Evolutionary conservation across 371 early-diverging fungal species (phyloP).

Genomic region (Apophysomyces sp.): DNA sequence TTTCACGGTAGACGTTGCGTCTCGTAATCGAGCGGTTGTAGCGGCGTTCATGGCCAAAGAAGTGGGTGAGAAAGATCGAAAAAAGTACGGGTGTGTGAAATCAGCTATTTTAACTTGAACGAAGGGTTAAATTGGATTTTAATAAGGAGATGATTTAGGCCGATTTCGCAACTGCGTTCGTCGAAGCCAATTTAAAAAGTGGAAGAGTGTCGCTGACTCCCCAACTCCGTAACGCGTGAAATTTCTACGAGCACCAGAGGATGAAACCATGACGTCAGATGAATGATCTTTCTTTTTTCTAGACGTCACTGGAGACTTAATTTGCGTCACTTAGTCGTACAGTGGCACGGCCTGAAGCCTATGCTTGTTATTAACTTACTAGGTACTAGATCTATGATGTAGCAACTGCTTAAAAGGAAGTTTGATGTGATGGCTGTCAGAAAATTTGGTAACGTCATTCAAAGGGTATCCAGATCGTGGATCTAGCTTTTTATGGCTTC

Average conservation of each 20-base stretch:
- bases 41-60: not conserved
- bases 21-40: constrained; percentile 14
- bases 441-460: too few species aligned
- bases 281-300: not conserved
- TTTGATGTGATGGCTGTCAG: too few species aligned
- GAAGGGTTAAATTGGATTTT: not conserved
- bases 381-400: too few species aligned
- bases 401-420: too few species aligned
- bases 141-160: constrained; percentile 1
- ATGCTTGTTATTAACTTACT: too few species aligned
- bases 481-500: too few species aligned
- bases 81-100: not conserved
- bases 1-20: constrained; percentile 17
- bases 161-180: not conserved
- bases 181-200: not conserved
- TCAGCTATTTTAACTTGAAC: not conserved
- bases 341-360: too few species aligned
- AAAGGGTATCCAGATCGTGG: too few species aligned
- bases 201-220: not conserved
- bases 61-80: not conserved
- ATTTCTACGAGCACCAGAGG: not conserved
- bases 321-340: too few species aligned
- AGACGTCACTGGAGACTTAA: too few species aligned
- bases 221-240: constrained; percentile 1
- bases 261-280: not conserved